phyloP scores from a whole-genome alignment of 805 yeast species.

The Ogataea trehaloabstinens region DNA sequence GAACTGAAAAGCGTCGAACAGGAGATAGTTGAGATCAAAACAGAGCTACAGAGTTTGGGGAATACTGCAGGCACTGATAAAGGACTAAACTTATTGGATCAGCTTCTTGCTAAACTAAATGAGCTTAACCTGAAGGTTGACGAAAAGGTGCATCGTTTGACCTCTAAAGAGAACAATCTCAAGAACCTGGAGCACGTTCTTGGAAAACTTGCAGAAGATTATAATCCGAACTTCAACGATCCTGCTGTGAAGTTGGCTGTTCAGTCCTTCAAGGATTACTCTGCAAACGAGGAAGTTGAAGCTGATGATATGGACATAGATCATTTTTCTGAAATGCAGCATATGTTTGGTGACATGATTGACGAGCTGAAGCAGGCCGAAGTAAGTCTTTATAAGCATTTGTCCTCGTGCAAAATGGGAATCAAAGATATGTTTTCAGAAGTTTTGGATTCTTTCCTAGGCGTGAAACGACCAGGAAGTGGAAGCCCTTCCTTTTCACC shows the following conservation, averaged over 20 bases:
- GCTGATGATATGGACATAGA: slow-evolving; percentile 2
- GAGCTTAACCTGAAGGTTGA: slow-evolving; percentile 14
- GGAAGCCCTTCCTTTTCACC: slow-evolving; percentile 3
- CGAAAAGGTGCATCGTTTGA: slow-evolving; percentile 13
- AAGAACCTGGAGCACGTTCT: slow-evolving; percentile 46
- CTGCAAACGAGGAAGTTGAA: slow-evolving; percentile 35
- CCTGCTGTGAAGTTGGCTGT: slow-evolving; percentile 79
- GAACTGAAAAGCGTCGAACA: slow-evolving; percentile 9
- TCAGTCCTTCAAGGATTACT: slow-evolving; percentile 47
- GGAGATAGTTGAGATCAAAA: slow-evolving; percentile 25
- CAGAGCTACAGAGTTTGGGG: slow-evolving; percentile 20
- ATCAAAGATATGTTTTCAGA: slow-evolving; percentile 5
- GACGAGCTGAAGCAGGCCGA: slow-evolving; percentile 8
- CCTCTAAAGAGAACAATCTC: slow-evolving; percentile 19
- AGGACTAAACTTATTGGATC: slow-evolving; percentile 6
- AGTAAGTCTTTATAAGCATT: slow-evolving; percentile 2
- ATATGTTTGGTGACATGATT: slow-evolving; percentile 5
- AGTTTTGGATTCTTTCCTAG: slow-evolving; percentile 23
- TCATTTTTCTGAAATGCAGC: slow-evolving; percentile 2
- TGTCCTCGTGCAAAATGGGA: neutral
- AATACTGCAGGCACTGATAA: neutral
- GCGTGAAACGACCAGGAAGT: slow-evolving; percentile 10
- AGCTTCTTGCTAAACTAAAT: slow-evolving; percentile 5
- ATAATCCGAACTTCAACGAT: slow-evolving; percentile 84
- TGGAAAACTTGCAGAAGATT: slow-evolving; percentile 48